Base-by-base conservation (phyloP, 208 protist genomes). In the Trypanosoma boissoni region DNA sequence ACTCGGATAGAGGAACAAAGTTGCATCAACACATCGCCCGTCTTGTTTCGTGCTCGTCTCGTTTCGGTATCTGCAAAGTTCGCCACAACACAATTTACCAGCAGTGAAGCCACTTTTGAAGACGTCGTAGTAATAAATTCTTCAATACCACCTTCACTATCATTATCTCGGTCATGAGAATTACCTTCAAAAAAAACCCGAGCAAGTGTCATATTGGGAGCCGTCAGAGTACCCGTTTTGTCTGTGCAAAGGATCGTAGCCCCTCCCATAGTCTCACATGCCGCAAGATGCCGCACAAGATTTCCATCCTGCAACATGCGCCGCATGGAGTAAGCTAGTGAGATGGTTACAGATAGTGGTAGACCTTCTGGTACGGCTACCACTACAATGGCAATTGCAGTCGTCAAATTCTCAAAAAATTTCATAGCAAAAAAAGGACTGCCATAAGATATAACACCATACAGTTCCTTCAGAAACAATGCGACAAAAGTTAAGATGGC, bases 351-450 rank as follows among this genome's bases (percentile, higher is more conserved):
- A 1, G 98, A 97, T 0, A 99, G 78, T 27, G 98, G 97, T 39
- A 99, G 74, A 16, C 98, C 98, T 67, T 99, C 97, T 4, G 97
- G 98, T 39, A 99, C 92, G 9, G 97, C 97, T 6, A 98, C 96
- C n/a, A 98, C 97, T n/a, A 99, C 76, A 69, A 99, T 98, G 20
- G 96, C 96, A 44, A 98, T 87, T 14, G 78, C 80, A 5, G 91
- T 86, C 10, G 92, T 96, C 16, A 98, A 50, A 61, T 93, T 91
- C 24, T 95, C 78, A 43, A 96, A 80, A 34, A 92, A 76, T 63
- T 83, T 92, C 70, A 86, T 91, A 24, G 66, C 58, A 65, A 76
- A 80, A 41, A 92, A 76, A 43, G 28, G 31, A 14, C 21, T 41
- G 12, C 64, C 76, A 53, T 72, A 58, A 12, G 75, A 43, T 8